These are phyloP conservation scores for Akanthomyces muscarius DNA, from an alignment of 2,329 filamentous ascomycete species.

Conservation along the genomic window DNA sequence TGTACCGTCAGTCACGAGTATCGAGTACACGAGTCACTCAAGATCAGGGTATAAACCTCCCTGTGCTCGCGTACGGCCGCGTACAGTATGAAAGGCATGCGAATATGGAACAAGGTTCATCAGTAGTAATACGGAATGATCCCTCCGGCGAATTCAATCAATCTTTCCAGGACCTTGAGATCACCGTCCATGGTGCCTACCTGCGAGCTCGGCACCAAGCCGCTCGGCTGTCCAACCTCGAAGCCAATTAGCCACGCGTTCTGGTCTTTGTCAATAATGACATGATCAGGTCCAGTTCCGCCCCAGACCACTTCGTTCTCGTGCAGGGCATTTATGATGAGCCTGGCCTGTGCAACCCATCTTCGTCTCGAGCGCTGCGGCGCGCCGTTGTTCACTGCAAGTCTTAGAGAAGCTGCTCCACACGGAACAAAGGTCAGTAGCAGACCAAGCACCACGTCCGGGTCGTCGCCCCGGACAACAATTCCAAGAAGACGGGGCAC, in stretches of 20 bases:
- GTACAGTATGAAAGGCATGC: neutral
- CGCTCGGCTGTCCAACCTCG: neutral
- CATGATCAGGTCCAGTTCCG: neutral
- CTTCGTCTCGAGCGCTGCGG: neutral
- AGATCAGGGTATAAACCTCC: no score
- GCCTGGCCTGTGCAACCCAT: neutral
- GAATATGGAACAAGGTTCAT: no score
- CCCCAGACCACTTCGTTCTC: neutral
- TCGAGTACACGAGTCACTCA: no score
- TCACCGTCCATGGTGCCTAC: neutral
- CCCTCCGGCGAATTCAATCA: neutral
- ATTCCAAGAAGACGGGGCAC: neutral
- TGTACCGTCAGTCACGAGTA: no score
- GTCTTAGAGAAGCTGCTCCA: neutral
- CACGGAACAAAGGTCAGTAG: neutral
- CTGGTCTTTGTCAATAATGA: neutral
- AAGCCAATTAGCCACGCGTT: constrained; percentile 5
- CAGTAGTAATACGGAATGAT: neutral
- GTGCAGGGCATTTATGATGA: neutral
- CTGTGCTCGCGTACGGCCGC: no score
- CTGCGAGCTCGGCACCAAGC: neutral
- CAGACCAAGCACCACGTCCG: neutral
- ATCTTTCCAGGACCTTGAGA: neutral
- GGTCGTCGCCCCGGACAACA: neutral
- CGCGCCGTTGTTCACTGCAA: neutral